A percentile compares a stretch with the other conserved stretches of the same genome.
Evolutionary conservation across 1,284 basidiomycete species (phyloP).

Genomic region (Ganoderma boninense): DNA sequence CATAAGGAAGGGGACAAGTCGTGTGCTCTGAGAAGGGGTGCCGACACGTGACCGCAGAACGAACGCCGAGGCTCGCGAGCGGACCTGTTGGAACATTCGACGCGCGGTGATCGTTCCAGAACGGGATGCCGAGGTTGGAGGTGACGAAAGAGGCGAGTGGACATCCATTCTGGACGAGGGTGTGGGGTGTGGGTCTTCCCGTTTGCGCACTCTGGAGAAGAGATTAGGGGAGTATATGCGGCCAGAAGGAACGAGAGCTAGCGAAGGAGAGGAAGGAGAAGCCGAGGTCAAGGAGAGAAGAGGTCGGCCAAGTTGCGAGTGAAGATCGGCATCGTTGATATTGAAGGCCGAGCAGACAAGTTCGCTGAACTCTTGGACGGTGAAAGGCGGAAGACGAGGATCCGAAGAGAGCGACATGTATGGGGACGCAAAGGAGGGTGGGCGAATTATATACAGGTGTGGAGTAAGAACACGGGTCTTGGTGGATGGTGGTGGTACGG

Average conservation of each 20-base stretch:
- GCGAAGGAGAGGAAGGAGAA: constrained; percentile 22
- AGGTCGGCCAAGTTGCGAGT: constrained; percentile 19
- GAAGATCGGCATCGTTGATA: constrained; percentile 22
- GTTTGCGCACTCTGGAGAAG: background rate
- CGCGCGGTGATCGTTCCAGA: constrained; percentile 34
- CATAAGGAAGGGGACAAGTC: constrained; percentile 25
- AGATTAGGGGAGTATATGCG: constrained; percentile 9
- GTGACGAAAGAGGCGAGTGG: constrained; percentile 21
- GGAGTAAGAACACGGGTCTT: constrained; percentile 4
- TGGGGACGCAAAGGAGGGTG: constrained; percentile 24
- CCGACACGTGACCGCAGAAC: constrained; percentile 35
- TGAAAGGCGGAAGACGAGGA: constrained; percentile 30
- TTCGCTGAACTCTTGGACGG: constrained; percentile 38
- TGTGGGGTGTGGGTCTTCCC: background rate
- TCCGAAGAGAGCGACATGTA: constrained; percentile 28
- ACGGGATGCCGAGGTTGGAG: constrained; percentile 23
- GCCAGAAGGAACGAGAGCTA: constrained; percentile 1
- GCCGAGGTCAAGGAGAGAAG: constrained; percentile 28
- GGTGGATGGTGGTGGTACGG: constrained; percentile 32
- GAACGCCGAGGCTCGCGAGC: constrained; percentile 40
- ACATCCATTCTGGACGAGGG: constrained; percentile 17
- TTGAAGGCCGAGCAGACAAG: constrained; percentile 36
- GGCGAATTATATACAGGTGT: constrained; percentile 25
- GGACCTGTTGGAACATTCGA: constrained; percentile 37
- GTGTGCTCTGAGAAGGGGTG: constrained; percentile 20